Evolutionary conservation across 2,329 filamentous ascomycete species (phyloP).

Genomic region (Tolypocladium tundrense): DNA sequence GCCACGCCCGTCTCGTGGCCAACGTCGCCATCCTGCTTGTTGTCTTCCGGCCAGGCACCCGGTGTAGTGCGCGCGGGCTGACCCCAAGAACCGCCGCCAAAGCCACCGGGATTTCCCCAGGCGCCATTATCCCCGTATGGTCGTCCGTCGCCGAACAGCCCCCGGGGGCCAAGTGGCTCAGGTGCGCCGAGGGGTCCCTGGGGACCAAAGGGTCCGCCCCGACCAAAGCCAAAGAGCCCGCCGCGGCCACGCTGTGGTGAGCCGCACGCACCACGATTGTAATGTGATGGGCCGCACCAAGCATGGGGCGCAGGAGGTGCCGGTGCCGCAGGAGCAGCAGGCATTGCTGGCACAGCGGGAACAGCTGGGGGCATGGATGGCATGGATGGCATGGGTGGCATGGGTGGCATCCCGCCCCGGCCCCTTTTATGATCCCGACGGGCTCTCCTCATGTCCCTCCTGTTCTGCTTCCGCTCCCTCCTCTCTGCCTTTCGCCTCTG

Average conservation of each 20-base stretch:
- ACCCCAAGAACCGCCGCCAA: neutral
- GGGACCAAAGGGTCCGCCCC: neutral
- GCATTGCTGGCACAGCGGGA: slow-evolving; percentile 1
- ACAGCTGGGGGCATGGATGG: neutral
- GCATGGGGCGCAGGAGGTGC: neutral
- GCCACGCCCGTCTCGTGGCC: slow-evolving; percentile 1
- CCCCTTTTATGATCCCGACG: slow-evolving; percentile 18
- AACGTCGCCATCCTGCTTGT: slow-evolving; percentile 6
- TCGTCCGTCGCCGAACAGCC: neutral
- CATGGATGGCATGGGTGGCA: neutral
- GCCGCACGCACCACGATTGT: neutral
- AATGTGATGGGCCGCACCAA: neutral
- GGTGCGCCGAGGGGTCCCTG: neutral
- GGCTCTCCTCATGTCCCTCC: slow-evolving; percentile 17
- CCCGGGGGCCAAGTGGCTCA: neutral
- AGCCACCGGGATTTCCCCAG: neutral
- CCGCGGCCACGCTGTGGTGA: neutral
- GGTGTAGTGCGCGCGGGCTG: slow-evolving; percentile 8
- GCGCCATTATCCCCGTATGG: neutral
- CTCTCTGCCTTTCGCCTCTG: slow-evolving; percentile 18
- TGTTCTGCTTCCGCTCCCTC: slow-evolving; percentile 20
- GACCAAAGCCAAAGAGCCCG: neutral
- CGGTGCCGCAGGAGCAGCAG: neutral
- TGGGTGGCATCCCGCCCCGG: slow-evolving; percentile 1
- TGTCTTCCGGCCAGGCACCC: slow-evolving; percentile 25